These are phyloP conservation scores for Colletotrichum tanaceti DNA, from an alignment of 2,329 filamentous ascomycete species.

Conservation along the genomic window DNA sequence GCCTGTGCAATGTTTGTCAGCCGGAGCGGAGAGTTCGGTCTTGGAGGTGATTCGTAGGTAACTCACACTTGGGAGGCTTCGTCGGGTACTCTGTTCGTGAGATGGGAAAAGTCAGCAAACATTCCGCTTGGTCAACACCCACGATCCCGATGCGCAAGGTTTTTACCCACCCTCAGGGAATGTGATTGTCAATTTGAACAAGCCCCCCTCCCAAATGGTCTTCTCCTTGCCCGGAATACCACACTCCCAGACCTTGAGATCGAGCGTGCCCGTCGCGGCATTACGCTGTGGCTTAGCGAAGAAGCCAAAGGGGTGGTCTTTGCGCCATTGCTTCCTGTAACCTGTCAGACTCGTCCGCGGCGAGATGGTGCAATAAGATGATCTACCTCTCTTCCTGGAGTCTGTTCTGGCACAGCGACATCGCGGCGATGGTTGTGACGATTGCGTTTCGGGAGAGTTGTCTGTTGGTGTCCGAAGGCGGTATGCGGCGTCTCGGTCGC, in stretches of 20 bases:
- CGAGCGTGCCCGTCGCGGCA: conserved; percentile 77
- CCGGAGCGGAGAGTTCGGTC: conserved; percentile 18
- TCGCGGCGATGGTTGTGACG: conserved; percentile 53
- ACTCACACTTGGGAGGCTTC: conserved; percentile 96
- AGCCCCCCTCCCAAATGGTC: conserved; percentile 96
- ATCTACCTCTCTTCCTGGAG: conserved; percentile 87
- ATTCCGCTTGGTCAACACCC: neutral
- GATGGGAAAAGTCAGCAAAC: conserved; percentile 42
- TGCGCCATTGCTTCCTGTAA: conserved; percentile 91
- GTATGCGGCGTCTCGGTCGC: conserved; percentile 13
- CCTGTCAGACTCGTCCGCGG: conserved; percentile 42
- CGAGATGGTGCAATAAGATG: conserved; percentile 25
- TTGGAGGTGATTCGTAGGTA: conserved; percentile 2
- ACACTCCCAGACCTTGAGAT: conserved; percentile 96
- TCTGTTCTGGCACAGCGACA: conserved; percentile 90
- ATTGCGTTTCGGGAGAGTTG: neutral
- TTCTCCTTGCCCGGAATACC: conserved; percentile 96
- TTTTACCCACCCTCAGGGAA: conserved; percentile 86
- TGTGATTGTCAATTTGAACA: conserved; percentile 92
- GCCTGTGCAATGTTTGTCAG: conserved; percentile 64
- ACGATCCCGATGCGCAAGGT: neutral
- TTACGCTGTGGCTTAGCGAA: conserved; percentile 89
- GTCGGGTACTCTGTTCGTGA: conserved; percentile 86
- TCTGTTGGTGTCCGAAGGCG: conserved; percentile 1
- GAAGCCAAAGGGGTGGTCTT: conserved; percentile 97